phyloP scores from a whole-genome alignment of 2,329 filamentous ascomycete species.

The Colletotrichum coccodes region DNA sequence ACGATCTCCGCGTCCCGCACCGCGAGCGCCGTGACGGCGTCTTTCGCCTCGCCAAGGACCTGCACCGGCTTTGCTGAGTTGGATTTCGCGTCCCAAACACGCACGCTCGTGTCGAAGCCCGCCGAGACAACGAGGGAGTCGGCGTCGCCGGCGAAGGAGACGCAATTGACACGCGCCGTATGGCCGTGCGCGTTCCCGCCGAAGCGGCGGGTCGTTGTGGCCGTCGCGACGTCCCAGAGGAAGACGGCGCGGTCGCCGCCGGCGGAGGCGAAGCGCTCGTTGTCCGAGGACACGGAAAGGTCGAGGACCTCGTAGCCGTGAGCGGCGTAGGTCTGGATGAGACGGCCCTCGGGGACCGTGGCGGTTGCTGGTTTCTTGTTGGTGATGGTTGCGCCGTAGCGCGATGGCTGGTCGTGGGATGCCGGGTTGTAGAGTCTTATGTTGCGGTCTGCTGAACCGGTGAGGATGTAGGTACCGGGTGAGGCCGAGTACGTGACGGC shows the following conservation, averaged over 20 bases:
- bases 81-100: constrained; percentile 77
- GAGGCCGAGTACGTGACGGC: constrained; percentile 78
- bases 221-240: constrained; percentile 91
- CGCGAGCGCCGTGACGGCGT: constrained; percentile 68
- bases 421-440: constrained; percentile 89
- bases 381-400: constrained; percentile 40
- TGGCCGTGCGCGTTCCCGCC: constrained; percentile 71
- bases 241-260: constrained; percentile 94
- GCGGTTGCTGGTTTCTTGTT: constrained; percentile 47
- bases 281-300: constrained; percentile 78
- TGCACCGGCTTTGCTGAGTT: constrained; percentile 72
- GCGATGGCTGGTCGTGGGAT: constrained; percentile 39
- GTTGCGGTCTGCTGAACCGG: constrained; percentile 84
- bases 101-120: constrained; percentile 80
- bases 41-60: constrained; percentile 77
- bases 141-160: constrained; percentile 80
- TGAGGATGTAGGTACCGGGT: constrained; percentile 82
- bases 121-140: constrained; percentile 79
- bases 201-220: constrained; percentile 81
- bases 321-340: constrained; percentile 88
- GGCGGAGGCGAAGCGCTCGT: constrained; percentile 85
- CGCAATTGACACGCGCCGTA: constrained; percentile 78
- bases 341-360: constrained; percentile 58
- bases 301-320: constrained; percentile 95
- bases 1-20: constrained; percentile 69